Conservation (phyloP, 2,329 filamentous ascomycete genomes). For the Rutstroemia sp. region DNA sequence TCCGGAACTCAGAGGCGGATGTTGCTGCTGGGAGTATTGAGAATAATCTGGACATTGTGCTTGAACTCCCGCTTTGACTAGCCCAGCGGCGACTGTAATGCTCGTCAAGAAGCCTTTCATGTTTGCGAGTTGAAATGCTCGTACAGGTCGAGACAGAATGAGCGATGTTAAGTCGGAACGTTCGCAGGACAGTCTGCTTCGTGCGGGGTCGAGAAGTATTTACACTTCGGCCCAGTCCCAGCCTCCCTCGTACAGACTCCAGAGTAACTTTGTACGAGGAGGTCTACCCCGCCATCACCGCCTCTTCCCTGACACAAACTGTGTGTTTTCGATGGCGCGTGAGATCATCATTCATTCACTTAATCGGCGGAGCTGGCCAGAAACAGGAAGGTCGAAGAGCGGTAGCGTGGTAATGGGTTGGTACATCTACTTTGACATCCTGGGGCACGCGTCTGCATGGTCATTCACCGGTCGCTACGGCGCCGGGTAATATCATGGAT, state of each 20-base stretch:
- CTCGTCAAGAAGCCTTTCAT: background rate
- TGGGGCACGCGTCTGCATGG: too few relatives aligned
- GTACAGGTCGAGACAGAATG: background rate
- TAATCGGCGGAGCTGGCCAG: too few relatives aligned
- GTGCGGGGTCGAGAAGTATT: background rate
- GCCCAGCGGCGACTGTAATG: background rate
- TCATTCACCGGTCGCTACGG: too few relatives aligned
- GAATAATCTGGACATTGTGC: conserved; percentile 57
- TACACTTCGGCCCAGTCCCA: background rate
- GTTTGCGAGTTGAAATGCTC: background rate
- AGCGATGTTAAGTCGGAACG: too few relatives aligned
- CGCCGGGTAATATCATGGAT: too few relatives aligned
- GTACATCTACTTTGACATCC: too few relatives aligned
- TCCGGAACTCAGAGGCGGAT: conserved; percentile 70
- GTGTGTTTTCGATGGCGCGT: background rate
- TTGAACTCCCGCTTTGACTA: background rate
- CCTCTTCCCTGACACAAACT: background rate
- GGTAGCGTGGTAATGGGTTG: too few relatives aligned
- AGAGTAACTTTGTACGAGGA: background rate
- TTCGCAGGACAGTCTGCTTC: background rate
- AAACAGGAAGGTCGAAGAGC: too few relatives aligned
- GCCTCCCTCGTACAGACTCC: background rate
- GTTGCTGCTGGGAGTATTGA: conserved; percentile 48
- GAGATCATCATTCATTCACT: background rate
- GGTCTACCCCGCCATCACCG: conserved; percentile 5